Conservation (phyloP, 371 early-diverging fungal genomes). For the Mucor circinelloides region DNA sequence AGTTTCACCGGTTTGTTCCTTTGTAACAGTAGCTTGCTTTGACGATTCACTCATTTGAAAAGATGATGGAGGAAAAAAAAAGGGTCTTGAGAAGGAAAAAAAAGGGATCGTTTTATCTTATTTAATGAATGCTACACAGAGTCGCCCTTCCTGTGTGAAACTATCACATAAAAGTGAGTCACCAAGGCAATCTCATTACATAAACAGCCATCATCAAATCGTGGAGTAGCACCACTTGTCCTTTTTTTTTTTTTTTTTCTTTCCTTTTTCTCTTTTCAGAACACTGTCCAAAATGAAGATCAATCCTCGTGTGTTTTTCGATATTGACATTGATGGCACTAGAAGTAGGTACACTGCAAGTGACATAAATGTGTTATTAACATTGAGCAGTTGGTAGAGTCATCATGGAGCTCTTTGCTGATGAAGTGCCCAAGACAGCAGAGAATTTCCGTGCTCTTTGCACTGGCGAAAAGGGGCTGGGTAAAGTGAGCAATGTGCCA, state of each 20-base stretch:
- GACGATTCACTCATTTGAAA: neutral
- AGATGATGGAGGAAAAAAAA: neutral
- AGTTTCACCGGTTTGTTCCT: neutral
- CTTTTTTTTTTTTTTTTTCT: neutral
- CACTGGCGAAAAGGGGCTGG: slow-evolving; percentile 76
- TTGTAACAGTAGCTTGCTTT: neutral
- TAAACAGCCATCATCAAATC: neutral
- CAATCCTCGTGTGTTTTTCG: slow-evolving; percentile 70
- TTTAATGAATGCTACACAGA: neutral
- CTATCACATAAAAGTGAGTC: neutral
- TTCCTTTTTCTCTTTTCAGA: neutral
- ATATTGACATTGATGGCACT: slow-evolving; percentile 69
- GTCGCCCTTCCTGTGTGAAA: neutral
- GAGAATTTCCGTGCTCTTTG: slow-evolving; percentile 96
- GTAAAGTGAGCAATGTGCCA: slow-evolving; percentile 67
- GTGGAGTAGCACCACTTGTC: neutral
- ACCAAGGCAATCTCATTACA: slow-evolving; percentile 3
- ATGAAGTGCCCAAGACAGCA: slow-evolving; percentile 95
- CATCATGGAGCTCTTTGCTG: slow-evolving; percentile 90
- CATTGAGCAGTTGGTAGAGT: slow-evolving; percentile 74
- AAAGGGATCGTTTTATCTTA: slow-evolving; percentile 1
- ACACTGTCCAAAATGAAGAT: slow-evolving; percentile 35
- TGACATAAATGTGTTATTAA: neutral
- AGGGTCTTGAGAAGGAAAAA: slow-evolving; percentile 2
- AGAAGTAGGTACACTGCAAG: slow-evolving; percentile 31